A percentile compares a stretch with the other conserved stretches of the same genome.
These are phyloP conservation scores for Penicillium fuscoglaucum DNA, from an alignment of 2,329 filamentous ascomycete genomes.

Conservation along the genomic window DNA sequence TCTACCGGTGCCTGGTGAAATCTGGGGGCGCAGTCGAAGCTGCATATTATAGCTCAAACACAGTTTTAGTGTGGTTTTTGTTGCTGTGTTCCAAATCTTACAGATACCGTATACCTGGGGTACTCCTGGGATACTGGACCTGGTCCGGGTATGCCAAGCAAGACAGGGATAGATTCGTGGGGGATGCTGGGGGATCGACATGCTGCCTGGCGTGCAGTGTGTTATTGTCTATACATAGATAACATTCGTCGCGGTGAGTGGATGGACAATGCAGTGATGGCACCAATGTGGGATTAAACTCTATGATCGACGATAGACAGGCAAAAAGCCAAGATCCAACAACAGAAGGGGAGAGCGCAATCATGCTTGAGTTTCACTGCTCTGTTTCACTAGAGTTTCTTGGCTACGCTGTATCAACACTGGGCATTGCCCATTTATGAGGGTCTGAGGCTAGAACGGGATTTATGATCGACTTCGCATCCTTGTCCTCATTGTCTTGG, in stretches of 20 bases:
- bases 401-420: not conserved
- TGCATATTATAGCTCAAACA: not conserved
- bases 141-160: conserved; percentile 6
- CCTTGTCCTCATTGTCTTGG: not conserved
- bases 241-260: conserved; percentile 1
- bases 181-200: conserved; percentile 6
- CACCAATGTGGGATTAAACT: conserved; percentile 1
- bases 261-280: not conserved
- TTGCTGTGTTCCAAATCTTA: not conserved
- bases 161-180: conserved; percentile 10
- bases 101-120: conserved; percentile 1
- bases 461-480: not conserved
- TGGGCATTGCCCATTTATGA: conserved; percentile 4
- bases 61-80: not conserved
- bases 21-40: not conserved
- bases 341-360: not conserved
- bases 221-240: conserved; percentile 4
- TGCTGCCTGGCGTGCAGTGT: conserved; percentile 1
- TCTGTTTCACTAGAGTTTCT: not conserved
- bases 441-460: not conserved
- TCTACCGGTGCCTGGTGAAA: not conserved
- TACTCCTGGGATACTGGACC: not conserved
- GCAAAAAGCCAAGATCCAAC: not conserved
- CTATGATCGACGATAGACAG: conserved; percentile 8
- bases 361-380: not conserved